Conservation (phyloP, 2,329 filamentous ascomycete genomes). For the Ascocoryne sarcoides region DNA sequence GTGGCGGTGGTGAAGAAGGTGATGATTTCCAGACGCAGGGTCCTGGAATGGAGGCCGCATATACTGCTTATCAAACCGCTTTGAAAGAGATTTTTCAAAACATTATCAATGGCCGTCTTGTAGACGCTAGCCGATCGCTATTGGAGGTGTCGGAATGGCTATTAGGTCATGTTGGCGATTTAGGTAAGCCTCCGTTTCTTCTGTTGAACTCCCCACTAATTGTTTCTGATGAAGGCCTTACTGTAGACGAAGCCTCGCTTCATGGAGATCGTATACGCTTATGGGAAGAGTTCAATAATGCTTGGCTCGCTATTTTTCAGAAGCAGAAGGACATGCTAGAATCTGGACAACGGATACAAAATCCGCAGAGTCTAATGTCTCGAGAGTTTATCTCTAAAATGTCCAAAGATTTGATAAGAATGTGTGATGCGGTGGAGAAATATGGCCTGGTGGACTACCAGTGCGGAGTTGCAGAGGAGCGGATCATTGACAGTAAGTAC, state of each 20-base stretch:
- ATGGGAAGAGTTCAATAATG: constrained; percentile 92
- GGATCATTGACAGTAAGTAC: constrained; percentile 69
- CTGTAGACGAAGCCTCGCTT: constrained; percentile 69
- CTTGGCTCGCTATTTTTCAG: constrained; percentile 78
- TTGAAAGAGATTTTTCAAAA: constrained; percentile 54
- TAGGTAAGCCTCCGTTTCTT: constrained; percentile 45
- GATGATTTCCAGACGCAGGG: constrained; percentile 47
- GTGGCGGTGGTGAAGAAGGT: too few relatives aligned
- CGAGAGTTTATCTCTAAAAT: constrained; percentile 65
- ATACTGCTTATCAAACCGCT: constrained; percentile 54
- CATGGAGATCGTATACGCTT: constrained; percentile 71
- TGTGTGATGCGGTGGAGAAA: constrained; percentile 81
- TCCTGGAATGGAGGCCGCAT: constrained; percentile 54
- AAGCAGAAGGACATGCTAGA: constrained; percentile 70
- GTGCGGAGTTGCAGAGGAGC: constrained; percentile 92
- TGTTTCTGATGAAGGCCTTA: constrained; percentile 56
- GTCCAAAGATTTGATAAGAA: constrained; percentile 69
- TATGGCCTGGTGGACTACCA: constrained; percentile 96
- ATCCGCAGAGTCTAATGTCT: constrained; percentile 54
- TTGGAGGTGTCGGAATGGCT: constrained; percentile 59
- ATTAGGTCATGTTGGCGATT: constrained; percentile 52
- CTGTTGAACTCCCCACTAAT: constrained; percentile 26
- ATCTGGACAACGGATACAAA: constrained; percentile 21
- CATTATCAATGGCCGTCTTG: constrained; percentile 49
- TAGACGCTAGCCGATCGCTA: constrained; percentile 49